Evolutionary conservation across 2,329 filamentous ascomycete genomes (phyloP).

Genomic region (Incumbomyces delicatus): DNA sequence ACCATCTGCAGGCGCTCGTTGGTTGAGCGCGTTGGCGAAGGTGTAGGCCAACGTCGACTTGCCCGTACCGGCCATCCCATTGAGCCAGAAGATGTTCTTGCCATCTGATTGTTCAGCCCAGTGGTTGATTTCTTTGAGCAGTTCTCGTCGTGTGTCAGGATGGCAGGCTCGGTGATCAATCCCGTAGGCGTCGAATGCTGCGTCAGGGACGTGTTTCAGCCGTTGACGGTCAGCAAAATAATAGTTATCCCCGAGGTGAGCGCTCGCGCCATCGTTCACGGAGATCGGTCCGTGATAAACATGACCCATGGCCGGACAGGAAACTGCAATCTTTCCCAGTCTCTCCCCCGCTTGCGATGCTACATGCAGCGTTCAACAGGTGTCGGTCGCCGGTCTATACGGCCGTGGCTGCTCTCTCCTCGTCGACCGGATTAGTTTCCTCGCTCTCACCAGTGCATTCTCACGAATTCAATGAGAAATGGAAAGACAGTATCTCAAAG

Average conservation of each 20-base stretch:
- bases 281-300: not conserved
- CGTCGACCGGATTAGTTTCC: no score
- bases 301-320: no score
- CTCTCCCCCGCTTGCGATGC: no score
- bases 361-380: no score
- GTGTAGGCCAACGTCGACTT: slow-evolving; percentile 31
- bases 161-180: slow-evolving; percentile 24
- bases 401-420: no score
- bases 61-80: slow-evolving; percentile 30
- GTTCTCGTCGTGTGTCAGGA: slow-evolving; percentile 2
- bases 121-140: slow-evolving; percentile 16
- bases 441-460: no score
- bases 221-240: not conserved
- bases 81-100: slow-evolving; percentile 29
- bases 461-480: no score
- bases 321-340: no score
- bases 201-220: slow-evolving; percentile 1
- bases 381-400: no score
- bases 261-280: not conserved
- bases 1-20: not conserved
- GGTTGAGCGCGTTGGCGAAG: slow-evolving; percentile 17
- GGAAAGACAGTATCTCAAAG: no score
- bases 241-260: not conserved
- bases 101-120: slow-evolving; percentile 19
- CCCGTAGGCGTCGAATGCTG: slow-evolving; percentile 7